Evolutionary conservation across 1,284 basidiomycete genomes (phyloP).

Genomic region (Ustilago hordei): DNA sequence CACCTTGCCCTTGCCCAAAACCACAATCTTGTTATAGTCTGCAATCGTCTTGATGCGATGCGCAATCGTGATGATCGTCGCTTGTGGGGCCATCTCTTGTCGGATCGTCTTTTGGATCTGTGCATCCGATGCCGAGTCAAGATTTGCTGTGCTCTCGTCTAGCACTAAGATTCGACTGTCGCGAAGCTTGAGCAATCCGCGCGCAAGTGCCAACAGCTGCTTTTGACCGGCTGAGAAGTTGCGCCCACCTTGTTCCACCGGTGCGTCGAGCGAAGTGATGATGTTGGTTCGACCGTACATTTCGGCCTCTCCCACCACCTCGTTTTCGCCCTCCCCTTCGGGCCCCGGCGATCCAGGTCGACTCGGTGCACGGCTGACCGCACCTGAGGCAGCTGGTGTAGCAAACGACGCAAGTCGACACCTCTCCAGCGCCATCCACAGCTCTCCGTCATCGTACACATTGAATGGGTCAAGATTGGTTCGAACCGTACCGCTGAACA

Average conservation of each 20-base stretch:
- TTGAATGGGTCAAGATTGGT: constrained; percentile 75
- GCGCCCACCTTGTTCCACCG: constrained; percentile 72
- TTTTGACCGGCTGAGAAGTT: constrained; percentile 74
- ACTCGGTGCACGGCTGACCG: constrained; percentile 45
- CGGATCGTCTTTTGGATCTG: constrained; percentile 73
- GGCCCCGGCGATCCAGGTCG: constrained; percentile 46
- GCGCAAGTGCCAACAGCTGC: constrained; percentile 74
- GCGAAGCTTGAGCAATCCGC: constrained; percentile 73
- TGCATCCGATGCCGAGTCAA: constrained; percentile 71
- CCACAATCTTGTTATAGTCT: constrained; percentile 74
- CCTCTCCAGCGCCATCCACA: constrained; percentile 73
- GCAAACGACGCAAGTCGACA: constrained; percentile 70
- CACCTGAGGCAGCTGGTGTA: constrained; percentile 39
- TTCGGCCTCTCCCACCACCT: constrained; percentile 23
- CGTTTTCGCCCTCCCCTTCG: constrained; percentile 18
- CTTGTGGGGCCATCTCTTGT: constrained; percentile 68
- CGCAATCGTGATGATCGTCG: constrained; percentile 74
- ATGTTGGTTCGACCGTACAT: constrained; percentile 69
- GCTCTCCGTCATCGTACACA: constrained; percentile 77
- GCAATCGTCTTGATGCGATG: constrained; percentile 78
- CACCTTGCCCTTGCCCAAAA: constrained; percentile 75
- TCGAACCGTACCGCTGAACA: constrained; percentile 67
- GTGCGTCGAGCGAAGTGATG: constrained; percentile 72
- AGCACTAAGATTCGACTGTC: constrained; percentile 73
- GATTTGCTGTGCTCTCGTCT: constrained; percentile 73